Conservation (phyloP, 2,329 filamentous ascomycete species). For the Pseudogymnoascus sp. region DNA sequence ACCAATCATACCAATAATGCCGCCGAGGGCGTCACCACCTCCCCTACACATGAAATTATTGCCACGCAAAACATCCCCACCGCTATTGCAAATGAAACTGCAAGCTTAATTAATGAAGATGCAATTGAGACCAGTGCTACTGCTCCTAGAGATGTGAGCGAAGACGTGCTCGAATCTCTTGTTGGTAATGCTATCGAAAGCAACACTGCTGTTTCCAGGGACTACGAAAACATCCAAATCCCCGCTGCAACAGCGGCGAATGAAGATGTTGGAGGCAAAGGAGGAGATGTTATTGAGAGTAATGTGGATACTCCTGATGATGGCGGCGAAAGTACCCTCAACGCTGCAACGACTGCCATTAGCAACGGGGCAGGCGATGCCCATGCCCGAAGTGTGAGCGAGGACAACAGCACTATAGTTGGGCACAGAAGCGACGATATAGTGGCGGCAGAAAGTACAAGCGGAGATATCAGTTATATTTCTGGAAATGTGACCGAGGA, state of each 20-base stretch:
- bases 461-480: not conserved
- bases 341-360: too few relatives aligned
- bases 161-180: not conserved
- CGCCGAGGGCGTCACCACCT: not conserved
- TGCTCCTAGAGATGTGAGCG: not conserved
- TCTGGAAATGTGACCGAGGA: not conserved
- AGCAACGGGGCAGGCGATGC: not conserved
- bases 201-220: not conserved
- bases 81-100: not conserved
- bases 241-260: not conserved
- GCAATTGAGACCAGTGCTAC: not conserved
- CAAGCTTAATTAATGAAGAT: not conserved
- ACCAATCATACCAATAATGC: not conserved
- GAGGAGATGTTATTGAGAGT: too few relatives aligned
- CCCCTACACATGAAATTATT: not conserved
- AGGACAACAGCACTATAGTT: not conserved
- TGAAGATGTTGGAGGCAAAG: not conserved
- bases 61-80: not conserved
- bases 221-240: not conserved
- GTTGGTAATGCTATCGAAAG: not conserved
- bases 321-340: not conserved
- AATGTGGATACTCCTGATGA: not conserved
- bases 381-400: not conserved
- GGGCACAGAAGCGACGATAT: not conserved
- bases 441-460: not conserved